These are phyloP conservation scores for Phanerochaete sordida DNA, from an alignment of 768 basidiomycete genomes.

Conservation along the genomic window DNA sequence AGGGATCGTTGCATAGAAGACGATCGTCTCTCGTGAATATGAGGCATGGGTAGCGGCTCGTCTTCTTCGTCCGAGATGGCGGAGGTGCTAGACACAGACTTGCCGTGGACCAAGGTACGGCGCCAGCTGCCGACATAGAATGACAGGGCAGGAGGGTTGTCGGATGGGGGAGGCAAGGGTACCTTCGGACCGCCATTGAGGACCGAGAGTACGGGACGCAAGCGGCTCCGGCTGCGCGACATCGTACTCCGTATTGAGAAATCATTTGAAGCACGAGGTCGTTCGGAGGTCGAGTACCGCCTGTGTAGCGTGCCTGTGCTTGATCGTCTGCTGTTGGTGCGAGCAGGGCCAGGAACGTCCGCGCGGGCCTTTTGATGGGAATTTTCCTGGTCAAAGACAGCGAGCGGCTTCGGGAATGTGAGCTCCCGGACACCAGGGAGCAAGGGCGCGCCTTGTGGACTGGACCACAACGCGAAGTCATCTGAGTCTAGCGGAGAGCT, in stretches of 20 bases:
- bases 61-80: conserved; percentile 39
- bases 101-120: conserved; percentile 21
- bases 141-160: conserved; percentile 42
- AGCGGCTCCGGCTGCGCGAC: conserved; percentile 8
- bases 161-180: conserved; percentile 42
- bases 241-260: conserved; percentile 6
- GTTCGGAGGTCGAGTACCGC: conserved; percentile 6
- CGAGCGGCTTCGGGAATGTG: conserved; percentile 73
- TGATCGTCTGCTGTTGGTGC: conserved; percentile 1
- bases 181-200: conserved; percentile 32
- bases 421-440: conserved; percentile 46
- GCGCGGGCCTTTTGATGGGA: neutral
- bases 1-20: conserved; percentile 43
- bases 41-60: conserved; percentile 20
- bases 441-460: conserved; percentile 21
- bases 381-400: conserved; percentile 30
- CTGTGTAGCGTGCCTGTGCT: conserved; percentile 2
- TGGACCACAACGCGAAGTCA: conserved; percentile 16
- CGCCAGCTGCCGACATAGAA: conserved; percentile 52
- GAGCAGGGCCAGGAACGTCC: neutral
- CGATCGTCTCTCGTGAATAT: conserved; percentile 37
- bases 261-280: conserved; percentile 15
- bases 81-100: conserved; percentile 24
- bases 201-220: conserved; percentile 28
- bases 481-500: conserved; percentile 46